These are phyloP conservation scores for Penicillium flavigenum DNA, from an alignment of 495 filamentous ascomycete genomes.

Conservation along the genomic window DNA sequence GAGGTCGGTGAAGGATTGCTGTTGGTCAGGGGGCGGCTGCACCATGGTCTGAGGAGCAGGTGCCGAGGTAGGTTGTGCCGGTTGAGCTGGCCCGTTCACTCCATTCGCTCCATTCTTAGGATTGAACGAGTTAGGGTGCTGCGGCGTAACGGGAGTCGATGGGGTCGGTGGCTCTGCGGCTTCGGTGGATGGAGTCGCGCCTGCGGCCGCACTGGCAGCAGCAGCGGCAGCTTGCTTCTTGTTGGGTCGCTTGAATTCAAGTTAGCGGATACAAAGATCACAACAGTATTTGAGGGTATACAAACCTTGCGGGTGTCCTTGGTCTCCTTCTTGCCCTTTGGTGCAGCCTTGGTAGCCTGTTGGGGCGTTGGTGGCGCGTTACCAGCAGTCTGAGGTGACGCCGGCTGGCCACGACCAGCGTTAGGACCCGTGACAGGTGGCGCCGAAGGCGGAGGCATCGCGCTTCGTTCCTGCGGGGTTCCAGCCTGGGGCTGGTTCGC, in stretches of 20 bases:
- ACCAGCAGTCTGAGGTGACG: slow-evolving; percentile 72
- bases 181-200: slow-evolving; percentile 74
- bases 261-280: slow-evolving; percentile 23
- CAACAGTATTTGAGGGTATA: slow-evolving; percentile 7
- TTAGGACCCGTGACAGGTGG: slow-evolving; percentile 61
- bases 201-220: slow-evolving; percentile 54
- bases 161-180: slow-evolving; percentile 70
- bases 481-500: slow-evolving; percentile 58
- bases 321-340: slow-evolving; percentile 76
- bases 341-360: slow-evolving; percentile 71
- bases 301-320: slow-evolving; percentile 77
- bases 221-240: slow-evolving; percentile 66
- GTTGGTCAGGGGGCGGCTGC: slow-evolving; percentile 47
- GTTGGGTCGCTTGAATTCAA: slow-evolving; percentile 33
- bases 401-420: slow-evolving; percentile 64
- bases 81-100: slow-evolving; percentile 46
- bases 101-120: slow-evolving; percentile 53
- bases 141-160: slow-evolving; percentile 83
- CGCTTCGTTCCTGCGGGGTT: slow-evolving; percentile 69
- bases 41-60: slow-evolving; percentile 43
- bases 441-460: slow-evolving; percentile 89
- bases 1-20: slow-evolving; percentile 40
- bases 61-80: slow-evolving; percentile 42
- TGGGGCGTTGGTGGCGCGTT: slow-evolving; percentile 87
- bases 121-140: slow-evolving; percentile 62